Percentiles rank a stretch among this genome's conserved stretches.
Conservation (phyloP, 257 asterid species). For the Asclepias syriaca region DNA sequence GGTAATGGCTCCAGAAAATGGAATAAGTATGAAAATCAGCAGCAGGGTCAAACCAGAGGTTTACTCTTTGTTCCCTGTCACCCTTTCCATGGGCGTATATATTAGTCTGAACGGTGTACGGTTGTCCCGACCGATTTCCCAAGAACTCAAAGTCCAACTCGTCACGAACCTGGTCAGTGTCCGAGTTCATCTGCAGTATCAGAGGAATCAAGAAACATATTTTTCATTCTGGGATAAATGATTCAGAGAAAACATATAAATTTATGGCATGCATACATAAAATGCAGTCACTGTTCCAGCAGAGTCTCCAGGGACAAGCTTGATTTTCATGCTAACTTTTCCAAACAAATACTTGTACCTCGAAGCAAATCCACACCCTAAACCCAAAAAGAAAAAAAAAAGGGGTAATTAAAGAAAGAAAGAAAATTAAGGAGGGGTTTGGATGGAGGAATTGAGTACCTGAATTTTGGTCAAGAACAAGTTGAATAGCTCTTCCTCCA, state of each 20-base stretch:
- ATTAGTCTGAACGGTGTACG: slow-evolving; percentile 84
- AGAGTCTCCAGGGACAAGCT: slow-evolving; percentile 46
- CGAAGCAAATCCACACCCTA: slow-evolving; percentile 45
- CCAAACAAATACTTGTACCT: slow-evolving; percentile 29
- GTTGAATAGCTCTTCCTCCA: slow-evolving; percentile 73
- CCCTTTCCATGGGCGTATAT: slow-evolving; percentile 84
- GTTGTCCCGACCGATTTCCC: slow-evolving; percentile 89
- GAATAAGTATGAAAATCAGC: slow-evolving; percentile 58
- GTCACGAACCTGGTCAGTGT: slow-evolving; percentile 47
- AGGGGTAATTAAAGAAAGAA: neutral
- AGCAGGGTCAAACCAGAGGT: slow-evolving; percentile 90
- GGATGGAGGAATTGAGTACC: slow-evolving; percentile 22
- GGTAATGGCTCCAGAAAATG: slow-evolving; percentile 60
- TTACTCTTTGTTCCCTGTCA: slow-evolving; percentile 68
- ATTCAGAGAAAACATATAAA: too few species aligned
- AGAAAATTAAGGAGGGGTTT: neutral
- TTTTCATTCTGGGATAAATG: neutral
- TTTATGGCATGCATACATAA: slow-evolving; percentile 30
- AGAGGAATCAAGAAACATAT: neutral
- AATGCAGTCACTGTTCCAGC: slow-evolving; percentile 52
- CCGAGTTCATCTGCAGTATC: slow-evolving; percentile 68
- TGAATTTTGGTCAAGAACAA: slow-evolving; percentile 63
- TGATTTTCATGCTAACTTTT: slow-evolving; percentile 39
- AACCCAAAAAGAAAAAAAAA: too few species aligned
- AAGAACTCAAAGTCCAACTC: slow-evolving; percentile 89